Percentiles rank a stretch among this genome's conserved stretches.
Conservation (phyloP, 352 stramenopile species). For the Phytophthora palmivora region DNA sequence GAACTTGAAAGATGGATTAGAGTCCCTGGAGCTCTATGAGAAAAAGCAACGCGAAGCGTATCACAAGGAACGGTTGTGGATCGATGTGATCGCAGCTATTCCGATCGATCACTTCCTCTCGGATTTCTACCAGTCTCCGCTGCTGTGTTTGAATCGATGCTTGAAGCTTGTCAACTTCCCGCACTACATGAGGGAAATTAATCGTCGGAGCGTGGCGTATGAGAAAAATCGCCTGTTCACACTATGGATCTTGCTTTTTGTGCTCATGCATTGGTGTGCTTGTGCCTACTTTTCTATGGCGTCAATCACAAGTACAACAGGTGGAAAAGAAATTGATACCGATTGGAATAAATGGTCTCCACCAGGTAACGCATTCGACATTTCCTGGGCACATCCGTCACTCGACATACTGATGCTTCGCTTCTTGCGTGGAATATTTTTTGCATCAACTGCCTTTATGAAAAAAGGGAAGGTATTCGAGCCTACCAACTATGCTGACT, state of each 20-base stretch:
- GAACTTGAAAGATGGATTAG: conserved; percentile 53
- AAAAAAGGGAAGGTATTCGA: conserved; percentile 57
- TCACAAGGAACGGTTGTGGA: conserved; percentile 39
- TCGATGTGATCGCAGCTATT: conserved; percentile 54
- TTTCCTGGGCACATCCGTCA: conserved; percentile 11
- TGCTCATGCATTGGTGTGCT: conserved; percentile 61
- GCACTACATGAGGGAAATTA: conserved; percentile 60
- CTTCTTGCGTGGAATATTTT: conserved; percentile 59
- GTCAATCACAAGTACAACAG: neutral
- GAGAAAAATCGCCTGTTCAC: conserved; percentile 55
- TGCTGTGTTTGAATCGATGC: conserved; percentile 54
- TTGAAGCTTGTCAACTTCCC: conserved; percentile 61
- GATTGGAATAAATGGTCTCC: conserved; percentile 57
- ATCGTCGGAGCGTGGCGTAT: conserved; percentile 58
- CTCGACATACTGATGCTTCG: conserved; percentile 26
- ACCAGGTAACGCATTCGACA: conserved; percentile 16
- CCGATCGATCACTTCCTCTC: conserved; percentile 61
- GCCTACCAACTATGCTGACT: conserved; percentile 27
- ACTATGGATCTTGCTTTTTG: conserved; percentile 48
- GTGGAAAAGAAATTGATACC: neutral
- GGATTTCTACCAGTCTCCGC: conserved; percentile 49
- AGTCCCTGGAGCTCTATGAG: conserved; percentile 64
- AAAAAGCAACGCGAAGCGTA: conserved; percentile 49
- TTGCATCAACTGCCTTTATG: conserved; percentile 46
- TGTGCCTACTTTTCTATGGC: conserved; percentile 54